Conservation (phyloP, 1,284 basidiomycete species). For the Cutaneotrichosporon mucoides region DNA sequence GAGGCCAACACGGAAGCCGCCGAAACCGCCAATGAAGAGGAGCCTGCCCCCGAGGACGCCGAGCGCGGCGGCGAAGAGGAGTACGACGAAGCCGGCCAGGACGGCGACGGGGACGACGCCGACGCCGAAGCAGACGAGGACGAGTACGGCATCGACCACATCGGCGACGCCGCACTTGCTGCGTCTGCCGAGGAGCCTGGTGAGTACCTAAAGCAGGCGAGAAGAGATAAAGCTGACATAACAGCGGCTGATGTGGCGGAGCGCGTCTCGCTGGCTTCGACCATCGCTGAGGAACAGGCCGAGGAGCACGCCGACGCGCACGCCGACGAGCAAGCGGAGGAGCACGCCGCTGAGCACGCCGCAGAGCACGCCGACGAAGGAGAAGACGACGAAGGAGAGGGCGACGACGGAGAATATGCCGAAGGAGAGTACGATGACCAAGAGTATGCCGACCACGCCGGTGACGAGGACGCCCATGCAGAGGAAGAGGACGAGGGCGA, state of each 20-base stretch:
- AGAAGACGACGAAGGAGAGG: slow-evolving; percentile 1
- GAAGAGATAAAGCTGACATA: background rate
- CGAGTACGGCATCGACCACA: slow-evolving; percentile 15
- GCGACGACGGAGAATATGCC: background rate
- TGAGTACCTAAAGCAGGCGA: background rate
- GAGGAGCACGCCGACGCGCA: background rate
- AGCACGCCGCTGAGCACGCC: background rate
- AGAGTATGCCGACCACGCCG: background rate
- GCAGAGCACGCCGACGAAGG: background rate
- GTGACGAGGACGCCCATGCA: no score
- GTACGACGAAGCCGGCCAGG: slow-evolving; percentile 1
- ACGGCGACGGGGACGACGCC: background rate
- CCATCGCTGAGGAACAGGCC: background rate
- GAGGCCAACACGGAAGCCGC: background rate
- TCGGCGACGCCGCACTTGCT: slow-evolving; percentile 11
- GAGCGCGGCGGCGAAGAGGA: background rate
- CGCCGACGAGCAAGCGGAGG: background rate
- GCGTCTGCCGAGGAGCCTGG: slow-evolving; percentile 8
- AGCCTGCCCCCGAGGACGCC: background rate
- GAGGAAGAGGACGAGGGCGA: background rate
- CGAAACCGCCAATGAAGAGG: background rate
- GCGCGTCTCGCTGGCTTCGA: background rate
- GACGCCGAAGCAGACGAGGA: background rate
- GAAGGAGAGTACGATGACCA: background rate
- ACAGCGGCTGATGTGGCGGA: background rate